Base-by-base conservation (phyloP, 1,139 yeast genomes). In the Candida glucosophila region DNA sequence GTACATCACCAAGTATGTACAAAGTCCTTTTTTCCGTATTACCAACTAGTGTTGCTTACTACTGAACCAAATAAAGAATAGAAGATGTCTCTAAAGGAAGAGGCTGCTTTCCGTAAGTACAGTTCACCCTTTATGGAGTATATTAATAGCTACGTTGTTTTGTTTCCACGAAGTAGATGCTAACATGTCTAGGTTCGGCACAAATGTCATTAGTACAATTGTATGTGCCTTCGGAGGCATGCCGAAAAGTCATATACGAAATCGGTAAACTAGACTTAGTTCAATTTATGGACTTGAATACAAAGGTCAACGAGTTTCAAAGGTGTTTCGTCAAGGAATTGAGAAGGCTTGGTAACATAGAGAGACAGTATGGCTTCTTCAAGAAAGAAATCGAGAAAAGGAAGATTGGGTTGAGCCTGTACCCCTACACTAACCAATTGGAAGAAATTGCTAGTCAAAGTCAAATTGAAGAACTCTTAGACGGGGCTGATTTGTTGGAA, bases 131-230 rank as follows among this genome's bases (percentile, higher is more conserved):
- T 11, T 17, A 10, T 12, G 5, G 15, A n/a, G n/a, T n/a, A n/a
- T n/a, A n/a, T 15, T 19, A 17, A n/a, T 14, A n/a, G n/a, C n/a
- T n/a, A n/a, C n/a, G n/a, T n/a, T n/a, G n/a, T n/a, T n/a, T n/a
- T n/a, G n/a, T 14, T 19, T 10, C 14, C 20, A 14, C 8, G 11
- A 15, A 12, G 12, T 8, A 15, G 12, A 9, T 35, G 31, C 44
- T 39, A 41, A 37, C 44, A 13, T 9, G 23, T 26, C 23, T 35
- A 58, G 63, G 64, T 47, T 79, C 90, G 26, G 90, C 90, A 70
- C 81, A 75, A 41, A 79, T 79, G 90, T 72, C 83, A 13, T 67
- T 77, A 50, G 72, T 78, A 22, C 83, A 79, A 46, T 53, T 80
- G 40, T 79, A 77, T 44, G 74, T 79, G 27, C 86, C 88, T 3